A percentile compares a stretch with the other conserved stretches of the same genome.
Conservation (phyloP, 257 asterid species). For the Striga asiatica region DNA sequence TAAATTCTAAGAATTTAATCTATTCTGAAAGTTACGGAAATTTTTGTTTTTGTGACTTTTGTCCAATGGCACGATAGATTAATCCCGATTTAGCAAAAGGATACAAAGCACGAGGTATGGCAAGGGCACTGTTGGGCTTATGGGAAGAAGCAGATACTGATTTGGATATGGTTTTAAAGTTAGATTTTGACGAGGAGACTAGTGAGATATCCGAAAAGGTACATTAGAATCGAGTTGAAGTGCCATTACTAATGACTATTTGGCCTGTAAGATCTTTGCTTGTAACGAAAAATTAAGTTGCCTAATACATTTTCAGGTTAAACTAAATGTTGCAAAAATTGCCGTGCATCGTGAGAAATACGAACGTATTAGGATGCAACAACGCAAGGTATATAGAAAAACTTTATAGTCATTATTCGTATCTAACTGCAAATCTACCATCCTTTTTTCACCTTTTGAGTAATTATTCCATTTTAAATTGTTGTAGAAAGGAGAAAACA, state of each 20-base stretch:
- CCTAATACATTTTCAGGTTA: conserved; percentile 30
- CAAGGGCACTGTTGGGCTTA: conserved; percentile 47
- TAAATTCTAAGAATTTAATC: background rate
- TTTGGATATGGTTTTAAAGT: conserved; percentile 36
- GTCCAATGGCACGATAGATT: conserved; percentile 28
- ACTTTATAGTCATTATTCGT: background rate
- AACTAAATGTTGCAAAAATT: conserved; percentile 36
- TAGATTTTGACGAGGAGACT: conserved; percentile 62
- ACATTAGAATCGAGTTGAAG: background rate
- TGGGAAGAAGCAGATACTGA: conserved; percentile 63
- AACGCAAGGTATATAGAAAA: background rate
- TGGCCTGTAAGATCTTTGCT: background rate
- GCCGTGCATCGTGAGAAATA: conserved; percentile 41
- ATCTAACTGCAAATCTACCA: too few relatives aligned
- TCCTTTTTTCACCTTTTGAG: background rate
- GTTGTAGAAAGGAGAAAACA: conserved; percentile 34
- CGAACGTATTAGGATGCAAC: background rate
- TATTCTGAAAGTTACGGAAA: background rate
- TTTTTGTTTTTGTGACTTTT: background rate
- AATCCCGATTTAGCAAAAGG: conserved; percentile 44
- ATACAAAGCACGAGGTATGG: conserved; percentile 50
- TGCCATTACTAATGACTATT: background rate
- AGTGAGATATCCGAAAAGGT: conserved; percentile 40
- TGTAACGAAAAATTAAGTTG: background rate
- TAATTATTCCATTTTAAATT: conserved; percentile 10